Base-by-base conservation (phyloP, 768 basidiomycete species). In the Calocera viscosa region DNA sequence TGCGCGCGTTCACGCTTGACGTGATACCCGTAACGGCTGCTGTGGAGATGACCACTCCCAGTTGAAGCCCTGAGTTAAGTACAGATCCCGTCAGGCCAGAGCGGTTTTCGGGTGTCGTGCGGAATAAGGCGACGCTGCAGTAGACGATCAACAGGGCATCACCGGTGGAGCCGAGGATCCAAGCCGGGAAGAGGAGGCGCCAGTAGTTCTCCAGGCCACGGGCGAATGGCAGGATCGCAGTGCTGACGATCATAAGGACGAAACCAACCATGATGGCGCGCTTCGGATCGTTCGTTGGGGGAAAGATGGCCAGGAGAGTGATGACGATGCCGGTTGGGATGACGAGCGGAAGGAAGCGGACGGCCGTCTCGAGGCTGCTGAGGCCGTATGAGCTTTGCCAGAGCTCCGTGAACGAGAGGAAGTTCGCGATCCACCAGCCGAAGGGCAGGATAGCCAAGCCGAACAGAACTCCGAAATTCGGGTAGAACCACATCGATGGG, bases 11-110 rank as follows among this genome's bases (percentile, higher is more conserved):
- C 33, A 63, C 41, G 2, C 19, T 22, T 40, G 22, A 33, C 24
- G 40, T 35, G 26, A 33, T 49, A 0, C 17, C 67, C 8, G 2
- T 12, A 34, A 38, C 24, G 47, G 43, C 35, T 38, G 35, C 35
- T 5, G 35, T 38, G 5, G 35, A 38, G 35, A 38, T 14, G 35
- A 38, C 35, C 35, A 38, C 35, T 38, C 35, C 35, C 35, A 38
- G 7, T 14, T 26, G n/a, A 0, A 84, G 77, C 11, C 81, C 80
- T 22, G 80, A 78, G 67, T 82, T 83, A 76, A 83, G 83, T 39
- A 85, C 80, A 16, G 84, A 84, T 19, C 82, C 82, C 14, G 83
- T 78, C 2, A 80, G 81, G 49, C 84, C 84, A 2, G 82, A 77
- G 71, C 82, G 79, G 17, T 77, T 76, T 7, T 80, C 66, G 2